Base-by-base conservation (phyloP, 148 eudicot species). In the Polygonum aviculare region DNA sequence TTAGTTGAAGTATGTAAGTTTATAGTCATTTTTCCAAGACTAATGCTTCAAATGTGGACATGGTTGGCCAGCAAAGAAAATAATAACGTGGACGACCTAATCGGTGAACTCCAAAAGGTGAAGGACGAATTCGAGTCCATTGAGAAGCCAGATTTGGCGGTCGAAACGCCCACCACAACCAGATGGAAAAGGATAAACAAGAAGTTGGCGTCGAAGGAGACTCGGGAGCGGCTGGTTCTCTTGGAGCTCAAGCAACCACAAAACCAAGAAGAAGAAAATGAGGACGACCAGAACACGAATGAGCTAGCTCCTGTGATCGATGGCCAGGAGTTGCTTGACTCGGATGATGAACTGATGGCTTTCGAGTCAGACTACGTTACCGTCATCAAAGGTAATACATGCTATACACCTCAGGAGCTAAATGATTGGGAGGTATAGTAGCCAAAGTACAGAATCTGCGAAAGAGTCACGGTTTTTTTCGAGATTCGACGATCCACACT, bases 111-210 rank as follows among this genome's bases (percentile, higher is more conserved):
- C 26, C 77, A 83, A 14, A 82, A 82, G 73, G 65, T 81, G 14
- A 80, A 84, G 83, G 74, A 69, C 16, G 88, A 88, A 45, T 90
- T 87, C 60, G 88, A 90, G 41, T 81, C 85, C 69, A 79, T 87
- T 35, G 83, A 83, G 48, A 87, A 79, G 72, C 90, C 90, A 48
- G 50, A 21, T 49, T 65, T 90, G 79, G 67, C 75, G 54, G 47
- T 54, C 60, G 73, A 55, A 69, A 69, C 57, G 47, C 45, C 62
- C 35, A 50, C 60, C 22, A 31, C 48, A 12, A 26, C 54, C 21
- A 41, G 52, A 48, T 72, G 75, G 75, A 72, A 11, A 45, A 19
- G 12, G 52, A 21, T 72, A 10, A 72, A 35, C 75, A 44, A 26
- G 54, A 72, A 72, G 22, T 19, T 72, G 36, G 75, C 51, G 35